Base-by-base conservation (phyloP, 164 flowering plant species). In the Santalum album region DNA sequence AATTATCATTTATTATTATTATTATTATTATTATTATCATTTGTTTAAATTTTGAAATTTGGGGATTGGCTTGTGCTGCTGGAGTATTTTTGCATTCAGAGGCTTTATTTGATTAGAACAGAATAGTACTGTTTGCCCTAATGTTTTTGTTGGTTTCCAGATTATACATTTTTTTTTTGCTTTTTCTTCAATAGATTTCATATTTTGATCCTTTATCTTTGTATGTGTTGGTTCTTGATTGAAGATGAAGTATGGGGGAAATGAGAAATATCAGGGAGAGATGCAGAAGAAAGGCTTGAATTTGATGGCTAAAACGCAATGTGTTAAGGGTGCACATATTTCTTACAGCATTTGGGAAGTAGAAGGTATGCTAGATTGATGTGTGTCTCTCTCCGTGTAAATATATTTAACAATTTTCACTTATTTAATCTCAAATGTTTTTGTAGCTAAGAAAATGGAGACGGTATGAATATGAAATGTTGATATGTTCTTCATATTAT, bases 271-370 rank as follows among this genome's bases (percentile, higher is more conserved):
- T 29, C 25, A 57, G 47, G 55, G 25, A 25, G 48, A n/a, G 3
- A 15, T 16, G 21, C 42, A 57, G 32, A 32, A 5, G 34, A 42
- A 25, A 24, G 80, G 70, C 22, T 25, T 72, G 14, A 69, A 58
- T 57, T 20, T 47, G 35, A 63, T 59, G 52, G 70, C 62, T 27
- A 75, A 75, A 48, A 72, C 75, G 7, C 57, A 69, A 14, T 23
- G 48, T 16, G 69, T 72, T 20, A 16, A 27, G 26, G 77, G 71
- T 53, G 76, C 77, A 2, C 55, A 72, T 1, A 69, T 75, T 49
- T 61, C 71, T 18, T 72, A 69, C 43, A 51, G 66, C 27, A 60
- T 75, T 39, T 75, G 80, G 80, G 80, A 72, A 58, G 68, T 75
- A 3, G 69, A 55, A 58, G 76, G 76, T 72, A 53, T 7, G 24